phyloP scores from a whole-genome alignment of 306 rosid genomes.

The Cicer chorassanicum region DNA sequence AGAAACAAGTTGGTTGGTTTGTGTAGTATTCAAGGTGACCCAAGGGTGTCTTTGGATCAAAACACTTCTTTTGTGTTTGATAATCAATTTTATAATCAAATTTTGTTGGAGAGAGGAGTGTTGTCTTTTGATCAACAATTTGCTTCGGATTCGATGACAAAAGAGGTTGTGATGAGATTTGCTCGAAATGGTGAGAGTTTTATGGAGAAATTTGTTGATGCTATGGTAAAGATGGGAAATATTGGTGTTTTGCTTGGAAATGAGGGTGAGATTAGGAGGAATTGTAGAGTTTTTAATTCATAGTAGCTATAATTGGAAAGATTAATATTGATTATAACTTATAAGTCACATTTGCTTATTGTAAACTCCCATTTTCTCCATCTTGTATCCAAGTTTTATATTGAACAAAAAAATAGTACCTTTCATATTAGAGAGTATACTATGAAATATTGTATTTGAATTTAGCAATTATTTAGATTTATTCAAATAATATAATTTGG shows the following conservation, averaged over 20 bases:
- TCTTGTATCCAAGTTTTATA: not conserved
- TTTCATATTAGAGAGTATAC: too few species aligned
- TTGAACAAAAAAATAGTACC: not conserved
- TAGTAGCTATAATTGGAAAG: not conserved
- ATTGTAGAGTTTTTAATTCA: slow-evolving; percentile 55
- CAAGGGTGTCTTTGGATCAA: slow-evolving; percentile 56
- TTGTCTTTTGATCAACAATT: slow-evolving; percentile 59
- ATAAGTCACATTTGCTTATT: not conserved
- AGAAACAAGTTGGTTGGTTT: slow-evolving; percentile 19
- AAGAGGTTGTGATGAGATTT: slow-evolving; percentile 45
- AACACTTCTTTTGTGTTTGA: slow-evolving; percentile 53
- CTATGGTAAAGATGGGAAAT: slow-evolving; percentile 58
- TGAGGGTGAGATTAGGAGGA: slow-evolving; percentile 57
- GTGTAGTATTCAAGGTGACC: slow-evolving; percentile 2
- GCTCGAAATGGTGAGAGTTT: slow-evolving; percentile 45
- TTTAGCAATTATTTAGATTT: too few species aligned
- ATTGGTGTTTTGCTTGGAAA: slow-evolving; percentile 49
- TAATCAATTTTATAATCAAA: slow-evolving; percentile 50
- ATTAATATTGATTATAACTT: not conserved
- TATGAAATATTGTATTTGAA: too few species aligned
- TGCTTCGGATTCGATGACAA: slow-evolving; percentile 43
- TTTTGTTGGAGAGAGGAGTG: slow-evolving; percentile 48
- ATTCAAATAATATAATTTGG: too few species aligned
- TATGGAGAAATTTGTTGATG: slow-evolving; percentile 47
- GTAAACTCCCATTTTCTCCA: not conserved